Base-by-base conservation (phyloP, 805 yeast species). In the Ogataea saltuana region DNA sequence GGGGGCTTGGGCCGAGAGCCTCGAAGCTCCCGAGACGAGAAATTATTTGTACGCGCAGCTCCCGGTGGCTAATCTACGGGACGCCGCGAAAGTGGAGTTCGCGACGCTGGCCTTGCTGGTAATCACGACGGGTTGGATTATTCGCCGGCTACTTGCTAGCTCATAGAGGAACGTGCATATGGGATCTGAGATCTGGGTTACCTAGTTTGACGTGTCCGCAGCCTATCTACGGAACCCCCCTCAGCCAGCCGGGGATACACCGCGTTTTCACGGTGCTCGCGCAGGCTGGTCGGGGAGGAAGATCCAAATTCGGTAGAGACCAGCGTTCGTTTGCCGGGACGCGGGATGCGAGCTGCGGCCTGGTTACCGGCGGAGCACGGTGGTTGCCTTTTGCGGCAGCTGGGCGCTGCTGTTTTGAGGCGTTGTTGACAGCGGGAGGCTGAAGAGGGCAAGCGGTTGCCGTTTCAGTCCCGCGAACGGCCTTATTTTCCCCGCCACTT, bases 51-150 rank as follows among this genome's bases (percentile, higher is more conserved):
- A n/a, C 28, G 38, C 22, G n/a, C 5, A 16, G n/a, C 30, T 34
- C 8, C 60, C 61, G 10, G 51, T 50, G 8, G 59, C 48, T 8
- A 30, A 43, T 28, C 16, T 39, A 10, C 30, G 34, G 4, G 53
- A 54, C 33, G 18, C 41, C 3, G 18, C 23, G 16, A 6, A 15
- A n/a, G 54, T 53, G 3, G 58, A 54, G 33, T 1, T 40, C 13
- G 45, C 33, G 4, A 52, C 59, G 1, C 23, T 56, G 22, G 6
- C 37, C 4, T n/a, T 39, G 3, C 37, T 56, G 4, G 12, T 42
- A 2, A 2, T 41, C 2, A 33, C 49, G 11, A 37, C 48, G 13
- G 17, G 41, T 1, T 53, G 49, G 44, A 45, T 54, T 9, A 7
- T 36, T 3, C 11, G 39, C 20, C 19, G 39, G 23, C 34, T 43